A percentile compares a stretch with the other conserved stretches of the same genome.
Evolutionary conservation across 2,329 filamentous ascomycete genomes (phyloP).

Genomic region (Xylaria multiplex): DNA sequence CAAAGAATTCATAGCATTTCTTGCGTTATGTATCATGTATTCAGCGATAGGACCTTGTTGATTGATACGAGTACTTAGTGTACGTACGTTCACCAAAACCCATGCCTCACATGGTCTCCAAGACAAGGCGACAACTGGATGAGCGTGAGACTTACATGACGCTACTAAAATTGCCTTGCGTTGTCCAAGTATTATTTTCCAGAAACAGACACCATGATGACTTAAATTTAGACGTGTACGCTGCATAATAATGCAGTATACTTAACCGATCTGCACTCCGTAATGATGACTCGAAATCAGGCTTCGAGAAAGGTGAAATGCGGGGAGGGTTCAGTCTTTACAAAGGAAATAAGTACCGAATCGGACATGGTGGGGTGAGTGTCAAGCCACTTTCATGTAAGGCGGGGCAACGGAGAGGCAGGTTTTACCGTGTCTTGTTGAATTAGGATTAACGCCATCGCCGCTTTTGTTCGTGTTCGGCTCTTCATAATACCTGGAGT

Average conservation of each 20-base stretch:
- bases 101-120: background rate
- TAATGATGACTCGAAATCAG: slow-evolving; percentile 2
- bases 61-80: no score
- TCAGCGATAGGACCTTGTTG: background rate
- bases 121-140: background rate
- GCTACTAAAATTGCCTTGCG: background rate
- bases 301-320: background rate
- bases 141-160: no score
- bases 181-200: background rate
- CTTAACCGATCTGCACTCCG: background rate
- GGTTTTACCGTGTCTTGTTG: background rate
- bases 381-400: background rate
- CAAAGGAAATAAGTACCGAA: background rate
- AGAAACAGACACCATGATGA: background rate
- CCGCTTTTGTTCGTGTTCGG: no score
- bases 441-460: slow-evolving; percentile 13
- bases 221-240: background rate
- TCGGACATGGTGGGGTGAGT: slow-evolving; percentile 7
- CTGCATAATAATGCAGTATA: background rate
- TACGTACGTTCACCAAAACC: no score
- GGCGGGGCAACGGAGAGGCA: slow-evolving; percentile 2
- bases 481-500: no score
- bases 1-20: slow-evolving; percentile 1
- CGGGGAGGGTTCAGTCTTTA: background rate
- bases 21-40: slow-evolving; percentile 5